Conservation (phyloP, 2,329 filamentous ascomycete genomes). For the Phialocephala subalpina region DNA sequence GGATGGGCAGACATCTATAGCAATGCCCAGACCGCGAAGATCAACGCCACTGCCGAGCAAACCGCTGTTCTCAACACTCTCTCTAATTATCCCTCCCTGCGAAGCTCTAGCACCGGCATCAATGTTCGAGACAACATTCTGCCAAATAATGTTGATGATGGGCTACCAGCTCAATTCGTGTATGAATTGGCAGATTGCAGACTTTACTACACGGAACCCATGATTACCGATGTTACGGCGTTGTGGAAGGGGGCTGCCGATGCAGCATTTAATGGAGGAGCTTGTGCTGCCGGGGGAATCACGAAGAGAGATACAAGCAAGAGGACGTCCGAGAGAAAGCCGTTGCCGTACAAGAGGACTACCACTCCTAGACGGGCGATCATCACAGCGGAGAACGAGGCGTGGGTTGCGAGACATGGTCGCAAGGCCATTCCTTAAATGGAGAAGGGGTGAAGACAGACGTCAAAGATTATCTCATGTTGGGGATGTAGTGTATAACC, state of each 20-base stretch:
- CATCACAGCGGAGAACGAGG: conserved; percentile 1
- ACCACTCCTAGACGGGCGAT: conserved; percentile 6
- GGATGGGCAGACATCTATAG: conserved; percentile 31
- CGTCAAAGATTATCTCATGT: not conserved
- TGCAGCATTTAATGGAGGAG: conserved; percentile 50
- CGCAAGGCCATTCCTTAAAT: conserved; percentile 25
- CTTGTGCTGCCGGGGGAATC: conserved; percentile 43
- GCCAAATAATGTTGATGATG: conserved; percentile 42
- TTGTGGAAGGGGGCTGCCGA: conserved; percentile 58
- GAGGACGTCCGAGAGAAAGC: not conserved
- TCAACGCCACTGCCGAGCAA: conserved; percentile 23
- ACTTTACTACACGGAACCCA: conserved; percentile 64
- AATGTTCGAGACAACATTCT: conserved; percentile 52
- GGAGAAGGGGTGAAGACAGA: not conserved
- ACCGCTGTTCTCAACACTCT: conserved; percentile 31
- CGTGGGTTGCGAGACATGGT: conserved; percentile 27
- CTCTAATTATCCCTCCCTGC: conserved; percentile 28
- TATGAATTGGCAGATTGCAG: conserved; percentile 68
- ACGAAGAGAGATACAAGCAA: conserved; percentile 26
- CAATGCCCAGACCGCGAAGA: conserved; percentile 28
- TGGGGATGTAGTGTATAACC: not conserved
- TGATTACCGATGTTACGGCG: conserved; percentile 57
- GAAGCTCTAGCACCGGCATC: conserved; percentile 45
- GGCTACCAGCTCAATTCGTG: conserved; percentile 64
- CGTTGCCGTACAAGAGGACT: not conserved